Percentiles rank a stretch among this genome's conserved stretches.
phyloP scores from a whole-genome alignment of 169 alveolate species.

The Plasmodium fragile region DNA sequence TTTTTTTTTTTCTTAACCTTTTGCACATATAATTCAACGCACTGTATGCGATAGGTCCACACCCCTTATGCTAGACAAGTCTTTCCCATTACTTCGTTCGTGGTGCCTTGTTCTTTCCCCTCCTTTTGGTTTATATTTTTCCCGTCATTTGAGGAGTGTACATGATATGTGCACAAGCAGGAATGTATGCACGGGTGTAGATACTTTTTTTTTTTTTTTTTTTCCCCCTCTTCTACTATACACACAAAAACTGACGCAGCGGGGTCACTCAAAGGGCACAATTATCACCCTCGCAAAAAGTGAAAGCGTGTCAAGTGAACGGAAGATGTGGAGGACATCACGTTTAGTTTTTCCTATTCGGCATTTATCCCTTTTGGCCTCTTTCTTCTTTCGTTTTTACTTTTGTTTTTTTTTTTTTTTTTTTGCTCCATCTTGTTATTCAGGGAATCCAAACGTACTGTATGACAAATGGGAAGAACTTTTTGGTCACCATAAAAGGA shows the following conservation, averaged over 20 bases:
- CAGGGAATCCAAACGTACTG: background rate
- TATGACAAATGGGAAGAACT: background rate
- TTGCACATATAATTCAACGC: constrained; percentile 2
- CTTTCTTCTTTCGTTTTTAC: background rate
- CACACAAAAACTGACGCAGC: background rate
- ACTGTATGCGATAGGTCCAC: background rate
- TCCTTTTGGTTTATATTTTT: background rate
- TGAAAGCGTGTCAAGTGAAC: background rate
- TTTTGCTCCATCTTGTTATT: background rate
- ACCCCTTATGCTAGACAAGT: background rate
- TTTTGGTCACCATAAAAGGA: background rate
- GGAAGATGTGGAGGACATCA: background rate
- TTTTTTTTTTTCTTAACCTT: background rate
- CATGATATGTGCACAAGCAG: background rate
- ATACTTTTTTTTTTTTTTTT: background rate
- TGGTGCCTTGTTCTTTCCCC: background rate
- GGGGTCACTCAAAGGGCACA: background rate
- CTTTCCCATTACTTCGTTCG: background rate
- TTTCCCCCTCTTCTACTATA: background rate
- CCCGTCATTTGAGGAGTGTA: background rate
- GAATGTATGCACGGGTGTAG: background rate
- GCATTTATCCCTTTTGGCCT: background rate
- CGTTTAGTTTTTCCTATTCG: background rate
- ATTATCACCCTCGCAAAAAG: background rate
- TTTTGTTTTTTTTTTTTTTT: background rate